These are phyloP conservation scores for Arabis alpina DNA, from an alignment of 345 rosid genomes.

Conservation along the genomic window DNA sequence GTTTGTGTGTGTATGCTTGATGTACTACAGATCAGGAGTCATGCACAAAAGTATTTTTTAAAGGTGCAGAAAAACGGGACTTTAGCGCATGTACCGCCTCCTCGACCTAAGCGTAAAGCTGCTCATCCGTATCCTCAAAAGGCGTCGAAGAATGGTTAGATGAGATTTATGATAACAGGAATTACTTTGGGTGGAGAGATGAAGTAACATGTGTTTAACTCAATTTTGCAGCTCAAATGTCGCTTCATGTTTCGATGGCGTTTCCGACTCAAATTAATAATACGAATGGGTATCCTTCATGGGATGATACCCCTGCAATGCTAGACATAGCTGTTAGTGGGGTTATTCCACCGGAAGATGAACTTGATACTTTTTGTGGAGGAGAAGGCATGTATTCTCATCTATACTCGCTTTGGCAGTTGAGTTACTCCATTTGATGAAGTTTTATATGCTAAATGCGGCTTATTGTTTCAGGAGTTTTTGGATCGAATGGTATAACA, in stretches of 20 bases:
- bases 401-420: slow-evolving; percentile 1
- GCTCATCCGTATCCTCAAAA: slow-evolving; percentile 94
- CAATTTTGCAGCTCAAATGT: slow-evolving; percentile 52
- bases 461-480: slow-evolving; percentile 34
- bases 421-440: slow-evolving; percentile 1
- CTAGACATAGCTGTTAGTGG: slow-evolving; percentile 39
- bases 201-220: not conserved
- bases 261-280: slow-evolving; percentile 48
- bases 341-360: slow-evolving; percentile 36
- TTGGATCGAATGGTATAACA: slow-evolving; percentile 44
- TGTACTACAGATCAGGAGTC: slow-evolving; percentile 74
- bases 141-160: slow-evolving; percentile 75
- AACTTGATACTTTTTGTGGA: slow-evolving; percentile 28
- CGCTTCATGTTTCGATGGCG: slow-evolving; percentile 53
- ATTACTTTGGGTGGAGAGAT: slow-evolving; percentile 21
- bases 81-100: slow-evolving; percentile 85
- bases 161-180: slow-evolving; percentile 30
- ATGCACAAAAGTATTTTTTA: slow-evolving; percentile 85
- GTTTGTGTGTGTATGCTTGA: slow-evolving; percentile 7
- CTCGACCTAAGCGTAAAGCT: slow-evolving; percentile 91
- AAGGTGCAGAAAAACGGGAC: slow-evolving; percentile 87
- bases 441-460: slow-evolving; percentile 9
- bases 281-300: slow-evolving; percentile 49
- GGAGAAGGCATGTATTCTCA: slow-evolving; percentile 37
- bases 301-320: slow-evolving; percentile 61